phyloP scores from a whole-genome alignment of 2,329 filamentous ascomycete species.

The Fusarium armeniacum region DNA sequence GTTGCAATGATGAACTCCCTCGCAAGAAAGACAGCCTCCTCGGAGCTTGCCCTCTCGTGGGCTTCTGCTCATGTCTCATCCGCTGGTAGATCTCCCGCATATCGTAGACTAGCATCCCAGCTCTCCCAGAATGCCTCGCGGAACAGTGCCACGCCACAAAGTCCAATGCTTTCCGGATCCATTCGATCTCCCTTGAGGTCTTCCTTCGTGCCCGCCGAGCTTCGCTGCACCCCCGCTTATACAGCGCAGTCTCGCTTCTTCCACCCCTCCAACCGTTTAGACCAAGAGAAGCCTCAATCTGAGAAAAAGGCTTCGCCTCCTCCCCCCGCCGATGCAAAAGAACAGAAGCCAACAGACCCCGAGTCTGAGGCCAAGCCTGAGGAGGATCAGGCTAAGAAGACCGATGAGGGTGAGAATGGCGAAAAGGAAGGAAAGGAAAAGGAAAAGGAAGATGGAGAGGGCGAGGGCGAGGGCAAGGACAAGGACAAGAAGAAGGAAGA shows the following conservation, averaged over 20 bases:
- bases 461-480: conserved; percentile 63
- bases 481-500: conserved; percentile 75
- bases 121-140: conserved; percentile 51
- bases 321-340: conserved; percentile 57
- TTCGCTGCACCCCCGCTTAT: conserved; percentile 54
- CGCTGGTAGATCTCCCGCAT: conserved; percentile 63
- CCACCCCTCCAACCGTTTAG: conserved; percentile 52
- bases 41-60: conserved; percentile 60
- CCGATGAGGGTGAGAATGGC: conserved; percentile 55
- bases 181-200: conserved; percentile 60
- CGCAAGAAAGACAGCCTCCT: conserved; percentile 59
- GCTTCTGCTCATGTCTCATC: conserved; percentile 57
- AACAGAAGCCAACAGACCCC: conserved; percentile 56
- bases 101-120: conserved; percentile 62
- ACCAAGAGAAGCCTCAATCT: conserved; percentile 55
- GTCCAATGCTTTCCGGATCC: conserved; percentile 48
- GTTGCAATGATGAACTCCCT: conserved; percentile 62
- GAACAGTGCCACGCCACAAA: conserved; percentile 49
- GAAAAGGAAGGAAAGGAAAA: conserved; percentile 63
- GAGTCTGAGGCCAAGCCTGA: conserved; percentile 56
- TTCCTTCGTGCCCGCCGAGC: conserved; percentile 58
- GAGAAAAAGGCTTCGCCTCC: conserved; percentile 47
- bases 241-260: conserved; percentile 52
- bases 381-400: conserved; percentile 61
- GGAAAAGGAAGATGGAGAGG: conserved; percentile 61